A percentile compares a stretch with the other conserved stretches of the same genome.
Evolutionary conservation across 192 early-diverging fungal genomes (phyloP).

Genomic region (Mortierella claussenii): DNA sequence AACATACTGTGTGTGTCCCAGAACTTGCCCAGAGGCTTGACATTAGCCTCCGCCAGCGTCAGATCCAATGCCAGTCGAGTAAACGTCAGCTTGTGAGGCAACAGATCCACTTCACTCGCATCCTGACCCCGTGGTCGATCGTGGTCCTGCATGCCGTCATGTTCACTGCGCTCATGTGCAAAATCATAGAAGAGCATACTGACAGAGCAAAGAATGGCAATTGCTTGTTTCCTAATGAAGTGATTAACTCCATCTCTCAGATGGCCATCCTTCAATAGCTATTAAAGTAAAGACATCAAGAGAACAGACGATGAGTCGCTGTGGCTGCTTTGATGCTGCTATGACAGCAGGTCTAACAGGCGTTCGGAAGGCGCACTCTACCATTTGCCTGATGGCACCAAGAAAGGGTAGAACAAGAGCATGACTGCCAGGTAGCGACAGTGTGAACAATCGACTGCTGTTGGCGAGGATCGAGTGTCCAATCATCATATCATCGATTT

Average conservation of each 20-base stretch:
- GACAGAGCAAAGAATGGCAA: constrained; percentile 60
- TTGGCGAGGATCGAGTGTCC: constrained; percentile 76
- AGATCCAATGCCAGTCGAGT: constrained; percentile 36
- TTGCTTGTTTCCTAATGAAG: constrained; percentile 54
- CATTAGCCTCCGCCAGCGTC: constrained; percentile 44
- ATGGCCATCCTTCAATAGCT: constrained; percentile 51
- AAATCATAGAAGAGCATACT: constrained; percentile 53
- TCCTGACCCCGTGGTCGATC: neutral
- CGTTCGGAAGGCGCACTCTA: too few relatives aligned
- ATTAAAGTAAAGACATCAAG: constrained; percentile 56
- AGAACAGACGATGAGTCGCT: too few relatives aligned
- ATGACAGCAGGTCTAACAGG: too few relatives aligned
- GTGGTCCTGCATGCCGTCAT: neutral
- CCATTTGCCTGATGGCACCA: constrained; percentile 67
- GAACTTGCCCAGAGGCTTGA: constrained; percentile 47
- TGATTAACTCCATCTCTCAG: constrained; percentile 48
- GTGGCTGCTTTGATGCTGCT: too few relatives aligned
- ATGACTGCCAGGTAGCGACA: constrained; percentile 73
- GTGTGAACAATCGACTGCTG: constrained; percentile 72
- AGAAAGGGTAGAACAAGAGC: constrained; percentile 75
- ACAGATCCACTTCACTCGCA: constrained; percentile 4
- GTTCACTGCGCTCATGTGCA: neutral
- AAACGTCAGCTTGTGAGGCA: constrained; percentile 36
- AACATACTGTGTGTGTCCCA: constrained; percentile 53
- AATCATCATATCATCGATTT: constrained; percentile 63